Evolutionary conservation across 352 stramenopile genomes (phyloP).

Genomic region (Globisporangium camurandrum): DNA sequence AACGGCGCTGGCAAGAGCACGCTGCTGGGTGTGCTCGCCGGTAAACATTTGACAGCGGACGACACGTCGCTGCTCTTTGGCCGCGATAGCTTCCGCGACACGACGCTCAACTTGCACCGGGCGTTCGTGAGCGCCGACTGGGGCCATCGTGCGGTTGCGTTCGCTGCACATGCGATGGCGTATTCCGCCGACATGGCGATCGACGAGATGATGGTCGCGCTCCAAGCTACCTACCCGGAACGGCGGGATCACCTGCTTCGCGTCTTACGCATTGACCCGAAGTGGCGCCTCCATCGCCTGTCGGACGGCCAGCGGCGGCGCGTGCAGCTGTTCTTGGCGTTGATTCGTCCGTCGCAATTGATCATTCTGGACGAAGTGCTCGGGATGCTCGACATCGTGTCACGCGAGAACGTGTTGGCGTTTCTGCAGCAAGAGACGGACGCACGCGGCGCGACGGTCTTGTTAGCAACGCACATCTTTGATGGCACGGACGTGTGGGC

Average conservation of each 20-base stretch:
- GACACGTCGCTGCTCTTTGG: conserved; percentile 80
- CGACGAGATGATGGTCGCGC: conserved; percentile 94
- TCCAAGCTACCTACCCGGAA: conserved; percentile 92
- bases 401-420: conserved; percentile 89
- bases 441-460: conserved; percentile 45
- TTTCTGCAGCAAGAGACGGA: conserved; percentile 89
- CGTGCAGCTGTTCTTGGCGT: conserved; percentile 95
- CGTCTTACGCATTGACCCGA: conserved; percentile 93
- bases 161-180: conserved; percentile 85
- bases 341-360: conserved; percentile 94
- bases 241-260: conserved; percentile 91
- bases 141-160: conserved; percentile 94
- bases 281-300: conserved; percentile 82
- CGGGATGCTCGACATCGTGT: conserved; percentile 95
- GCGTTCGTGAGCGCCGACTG: conserved; percentile 95
- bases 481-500: conserved; percentile 96
- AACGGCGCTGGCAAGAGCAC: conserved; percentile 96
- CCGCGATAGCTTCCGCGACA: conserved; percentile 94
- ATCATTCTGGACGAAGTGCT: conserved; percentile 98
- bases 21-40: conserved; percentile 90
- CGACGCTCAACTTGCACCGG: conserved; percentile 88
- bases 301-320: conserved; percentile 81
- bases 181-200: conserved; percentile 94
- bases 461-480: conserved; percentile 95
- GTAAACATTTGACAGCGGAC: conserved; percentile 91